A percentile compares a stretch with the other conserved stretches of the same genome.
phyloP scores from a whole-genome alignment of 352 stramenopile species.

The Phytophthora cactorum region DNA sequence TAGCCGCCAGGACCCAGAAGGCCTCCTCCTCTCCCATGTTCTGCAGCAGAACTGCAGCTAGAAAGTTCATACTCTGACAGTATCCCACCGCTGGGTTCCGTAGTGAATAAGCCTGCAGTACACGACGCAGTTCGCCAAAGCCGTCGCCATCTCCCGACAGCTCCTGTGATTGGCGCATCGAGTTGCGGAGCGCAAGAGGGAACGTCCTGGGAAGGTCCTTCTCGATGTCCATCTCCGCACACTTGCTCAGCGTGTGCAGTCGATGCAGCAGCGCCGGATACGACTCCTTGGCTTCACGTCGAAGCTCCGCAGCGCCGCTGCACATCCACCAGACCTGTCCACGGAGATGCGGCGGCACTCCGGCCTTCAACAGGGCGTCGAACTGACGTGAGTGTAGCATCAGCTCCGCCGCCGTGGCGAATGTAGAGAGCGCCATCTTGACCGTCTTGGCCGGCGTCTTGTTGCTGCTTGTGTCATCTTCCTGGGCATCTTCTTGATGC shows the following conservation, averaged over 20 bases:
- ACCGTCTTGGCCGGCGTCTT: conserved; percentile 42
- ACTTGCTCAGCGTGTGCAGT: conserved; percentile 63
- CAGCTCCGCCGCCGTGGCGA: conserved; percentile 57
- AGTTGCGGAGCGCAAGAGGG: conserved; percentile 41
- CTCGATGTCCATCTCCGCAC: conserved; percentile 85
- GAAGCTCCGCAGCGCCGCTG: conserved; percentile 68
- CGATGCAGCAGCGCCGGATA: conserved; percentile 64
- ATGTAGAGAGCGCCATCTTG: conserved; percentile 57
- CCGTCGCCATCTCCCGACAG: conserved; percentile 35
- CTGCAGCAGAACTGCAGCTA: conserved; percentile 80
- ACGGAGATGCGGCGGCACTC: conserved; percentile 68
- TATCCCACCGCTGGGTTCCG: conserved; percentile 88
- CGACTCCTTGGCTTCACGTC: conserved; percentile 45
- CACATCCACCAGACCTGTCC: conserved; percentile 87
- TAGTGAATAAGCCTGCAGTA: conserved; percentile 87
- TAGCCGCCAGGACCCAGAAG: conserved; percentile 86
- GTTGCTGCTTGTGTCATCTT: conserved; percentile 15
- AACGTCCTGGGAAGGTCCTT: conserved; percentile 90
- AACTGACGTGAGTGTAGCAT: conserved; percentile 69
- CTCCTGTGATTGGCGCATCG: conserved; percentile 35
- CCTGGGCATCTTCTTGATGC: conserved; percentile 9
- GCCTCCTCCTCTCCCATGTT: conserved; percentile 86
- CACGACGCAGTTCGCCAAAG: conserved; percentile 71
- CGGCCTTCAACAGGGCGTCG: conserved; percentile 62
- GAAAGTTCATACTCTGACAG: conserved; percentile 92